Conservation (phyloP, 1,284 basidiomycete genomes). For the Papiliotrema terrestris region DNA sequence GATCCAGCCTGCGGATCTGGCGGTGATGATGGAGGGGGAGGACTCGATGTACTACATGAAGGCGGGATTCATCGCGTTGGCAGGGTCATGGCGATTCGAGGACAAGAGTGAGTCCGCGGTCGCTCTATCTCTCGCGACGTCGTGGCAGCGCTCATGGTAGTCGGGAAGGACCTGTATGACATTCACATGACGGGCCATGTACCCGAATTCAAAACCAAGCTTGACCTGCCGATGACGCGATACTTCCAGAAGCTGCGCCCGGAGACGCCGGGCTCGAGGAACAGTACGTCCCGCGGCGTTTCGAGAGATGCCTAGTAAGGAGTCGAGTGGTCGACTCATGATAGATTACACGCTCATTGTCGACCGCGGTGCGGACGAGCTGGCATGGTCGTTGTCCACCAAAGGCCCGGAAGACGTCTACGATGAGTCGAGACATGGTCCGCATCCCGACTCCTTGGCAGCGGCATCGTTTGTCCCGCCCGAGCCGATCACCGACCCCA, state of each 20-base stretch:
- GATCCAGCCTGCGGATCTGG: neutral
- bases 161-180: conserved; percentile 1
- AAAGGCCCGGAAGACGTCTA: neutral
- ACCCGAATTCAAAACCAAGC: neutral
- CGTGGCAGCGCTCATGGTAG: neutral
- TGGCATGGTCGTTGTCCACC: neutral
- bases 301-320: too few species aligned
- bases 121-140: neutral
- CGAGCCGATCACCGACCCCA: neutral
- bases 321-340: too few species aligned
- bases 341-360: neutral
- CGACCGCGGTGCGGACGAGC: neutral
- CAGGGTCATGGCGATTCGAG: conserved; percentile 1
- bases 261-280: neutral
- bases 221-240: conserved; percentile 1
- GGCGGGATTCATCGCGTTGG: conserved; percentile 1
- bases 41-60: conserved; percentile 3
- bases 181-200: conserved; percentile 1
- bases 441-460: neutral
- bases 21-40: conserved; percentile 4
- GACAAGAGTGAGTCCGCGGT: conserved; percentile 1
- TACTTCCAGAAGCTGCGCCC: neutral
- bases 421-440: neutral
- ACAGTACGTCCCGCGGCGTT: neutral
- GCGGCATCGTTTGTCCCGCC: neutral